Conservation (phyloP, 805 yeast genomes). For the Saccharomycopsis amapae region DNA sequence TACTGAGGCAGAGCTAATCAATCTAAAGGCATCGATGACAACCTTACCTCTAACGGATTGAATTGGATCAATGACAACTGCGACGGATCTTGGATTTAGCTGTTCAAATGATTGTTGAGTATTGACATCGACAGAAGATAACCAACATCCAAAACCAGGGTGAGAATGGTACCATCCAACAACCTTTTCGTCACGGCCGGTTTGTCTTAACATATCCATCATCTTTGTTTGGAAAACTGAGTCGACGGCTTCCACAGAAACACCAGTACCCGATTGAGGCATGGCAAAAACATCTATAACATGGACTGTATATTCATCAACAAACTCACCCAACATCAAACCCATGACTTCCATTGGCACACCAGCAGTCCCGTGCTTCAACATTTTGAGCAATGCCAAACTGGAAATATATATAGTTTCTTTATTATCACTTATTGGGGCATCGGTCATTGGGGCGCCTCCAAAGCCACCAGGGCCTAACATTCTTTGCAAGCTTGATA, state of each 20-base stretch:
- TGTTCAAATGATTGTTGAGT: slow-evolving; percentile 98
- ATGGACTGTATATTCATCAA: slow-evolving; percentile 93
- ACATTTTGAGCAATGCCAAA: slow-evolving; percentile 89
- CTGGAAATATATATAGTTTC: slow-evolving; percentile 97
- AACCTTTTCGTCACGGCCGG: slow-evolving; percentile 98
- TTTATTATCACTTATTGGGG: slow-evolving; percentile 86
- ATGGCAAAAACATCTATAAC: slow-evolving; percentile 98
- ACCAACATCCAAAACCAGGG: slow-evolving; percentile 99
- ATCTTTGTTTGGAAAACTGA: slow-evolving; percentile 97
- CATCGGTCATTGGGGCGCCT: slow-evolving; percentile 50
- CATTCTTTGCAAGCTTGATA: slow-evolving; percentile 31
- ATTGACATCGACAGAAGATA: slow-evolving; percentile 93
- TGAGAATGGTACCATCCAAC: slow-evolving; percentile 99
- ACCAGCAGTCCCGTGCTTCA: slow-evolving; percentile 94
- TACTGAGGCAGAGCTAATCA: slow-evolving; percentile 77
- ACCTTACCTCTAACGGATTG: slow-evolving; percentile 98
- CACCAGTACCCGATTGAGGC: slow-evolving; percentile 99
- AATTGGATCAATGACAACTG: slow-evolving; percentile 97
- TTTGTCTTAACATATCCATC: slow-evolving; percentile 99
- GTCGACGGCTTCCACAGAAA: slow-evolving; percentile 97
- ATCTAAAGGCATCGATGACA: slow-evolving; percentile 95
- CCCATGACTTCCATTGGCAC: slow-evolving; percentile 94
- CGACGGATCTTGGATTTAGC: slow-evolving; percentile 91
- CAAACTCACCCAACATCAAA: slow-evolving; percentile 95
- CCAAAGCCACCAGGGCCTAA: slow-evolving; percentile 37